These are phyloP conservation scores for Ascochyta pisi DNA, from an alignment of 2,329 filamentous ascomycete genomes.

Conservation along the genomic window DNA sequence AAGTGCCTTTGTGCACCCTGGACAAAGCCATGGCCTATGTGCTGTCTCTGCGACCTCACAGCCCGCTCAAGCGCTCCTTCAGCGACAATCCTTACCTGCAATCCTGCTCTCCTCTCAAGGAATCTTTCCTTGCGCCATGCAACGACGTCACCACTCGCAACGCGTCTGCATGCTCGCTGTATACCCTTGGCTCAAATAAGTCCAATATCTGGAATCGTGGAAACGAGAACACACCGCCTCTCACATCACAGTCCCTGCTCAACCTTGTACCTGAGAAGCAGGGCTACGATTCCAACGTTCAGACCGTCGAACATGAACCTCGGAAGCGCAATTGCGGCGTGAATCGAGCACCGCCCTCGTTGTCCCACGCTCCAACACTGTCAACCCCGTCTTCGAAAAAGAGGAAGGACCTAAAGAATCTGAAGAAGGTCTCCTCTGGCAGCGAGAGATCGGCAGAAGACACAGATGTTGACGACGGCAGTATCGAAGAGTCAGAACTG, in stretches of 20 bases:
- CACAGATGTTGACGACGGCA: constrained; percentile 22
- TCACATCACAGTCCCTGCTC: constrained; percentile 43
- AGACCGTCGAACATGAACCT: constrained; percentile 20
- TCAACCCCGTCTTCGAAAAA: constrained; percentile 23
- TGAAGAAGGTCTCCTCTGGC: constrained; percentile 9
- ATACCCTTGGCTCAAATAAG: constrained; percentile 36
- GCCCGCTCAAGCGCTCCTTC: constrained; percentile 52
- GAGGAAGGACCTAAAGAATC: constrained; percentile 7
- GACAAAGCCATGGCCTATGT: constrained; percentile 47
- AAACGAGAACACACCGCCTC: constrained; percentile 45
- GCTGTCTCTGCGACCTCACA: constrained; percentile 49
- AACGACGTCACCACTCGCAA: constrained; percentile 40
- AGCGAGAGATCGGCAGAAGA: constrained; percentile 19
- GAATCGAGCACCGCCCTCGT: constrained; percentile 26
- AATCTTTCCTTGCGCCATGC: constrained; percentile 33
- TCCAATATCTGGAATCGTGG: constrained; percentile 31
- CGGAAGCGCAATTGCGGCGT: constrained; percentile 32
- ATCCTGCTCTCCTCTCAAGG: constrained; percentile 42
- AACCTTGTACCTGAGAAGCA: constrained; percentile 37
- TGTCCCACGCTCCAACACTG: constrained; percentile 19
- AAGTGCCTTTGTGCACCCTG: constrained; percentile 27
- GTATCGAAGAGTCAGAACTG: constrained; percentile 29
- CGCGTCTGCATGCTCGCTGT: constrained; percentile 46
- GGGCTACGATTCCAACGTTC: constrained; percentile 2
- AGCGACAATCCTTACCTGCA: constrained; percentile 49